Conservation (phyloP, 2,329 filamentous ascomycete species). For the Calonectria pseudoturangicola region DNA sequence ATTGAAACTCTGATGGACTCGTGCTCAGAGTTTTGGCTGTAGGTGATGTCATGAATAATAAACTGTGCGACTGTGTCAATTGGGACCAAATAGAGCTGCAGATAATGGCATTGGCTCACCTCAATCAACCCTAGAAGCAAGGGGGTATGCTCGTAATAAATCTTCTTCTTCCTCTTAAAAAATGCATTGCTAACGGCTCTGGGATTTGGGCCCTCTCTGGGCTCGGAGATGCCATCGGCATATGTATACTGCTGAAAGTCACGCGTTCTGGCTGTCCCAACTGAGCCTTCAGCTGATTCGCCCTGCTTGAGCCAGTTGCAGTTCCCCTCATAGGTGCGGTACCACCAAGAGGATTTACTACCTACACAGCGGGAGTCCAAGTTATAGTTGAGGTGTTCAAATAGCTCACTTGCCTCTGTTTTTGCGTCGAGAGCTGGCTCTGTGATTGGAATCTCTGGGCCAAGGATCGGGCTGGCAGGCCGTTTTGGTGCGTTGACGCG, state of each 20-base stretch:
- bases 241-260: constrained; percentile 11
- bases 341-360: constrained; percentile 16
- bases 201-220: neutral
- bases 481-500: neutral
- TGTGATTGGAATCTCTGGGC: neutral
- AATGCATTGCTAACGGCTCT: constrained; percentile 10
- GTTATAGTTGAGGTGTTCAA: constrained; percentile 1
- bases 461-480: neutral
- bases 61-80: neutral
- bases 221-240: constrained; percentile 1
- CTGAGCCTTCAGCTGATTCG: neutral
- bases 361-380: neutral
- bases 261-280: constrained; percentile 5
- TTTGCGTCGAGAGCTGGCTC: neutral
- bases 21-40: neutral
- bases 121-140: constrained; percentile 17
- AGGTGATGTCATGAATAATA: constrained; percentile 2
- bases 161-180: constrained; percentile 19
- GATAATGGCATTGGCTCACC: neutral
- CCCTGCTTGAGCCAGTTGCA: constrained; percentile 15
- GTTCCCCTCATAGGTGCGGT: constrained; percentile 9
- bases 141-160: constrained; percentile 7
- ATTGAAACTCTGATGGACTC: constrained; percentile 1
- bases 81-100: neutral
- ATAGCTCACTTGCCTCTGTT: neutral